phyloP scores from a whole-genome alignment of 2,329 filamentous ascomycete genomes.

The Xylariaceae sp. region DNA sequence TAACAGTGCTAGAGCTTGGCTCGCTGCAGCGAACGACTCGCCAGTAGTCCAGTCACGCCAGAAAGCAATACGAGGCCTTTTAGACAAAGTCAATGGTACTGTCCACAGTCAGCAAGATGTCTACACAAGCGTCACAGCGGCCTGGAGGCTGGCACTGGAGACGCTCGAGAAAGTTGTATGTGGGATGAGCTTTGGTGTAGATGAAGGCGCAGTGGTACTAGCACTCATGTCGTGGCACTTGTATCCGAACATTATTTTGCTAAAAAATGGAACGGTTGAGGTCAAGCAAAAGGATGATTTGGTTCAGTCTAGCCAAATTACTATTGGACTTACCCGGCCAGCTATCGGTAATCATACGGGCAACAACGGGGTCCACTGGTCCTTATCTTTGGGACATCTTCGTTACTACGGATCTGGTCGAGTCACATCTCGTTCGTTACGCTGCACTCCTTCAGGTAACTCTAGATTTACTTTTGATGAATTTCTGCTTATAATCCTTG shows the following conservation, averaged over 20 bases:
- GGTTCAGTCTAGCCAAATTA: conserved; percentile 3
- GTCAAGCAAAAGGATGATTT: conserved; percentile 9
- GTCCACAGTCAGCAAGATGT: conserved; percentile 7
- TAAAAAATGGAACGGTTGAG: background rate
- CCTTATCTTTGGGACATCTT: conserved; percentile 15
- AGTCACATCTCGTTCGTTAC: conserved; percentile 1
- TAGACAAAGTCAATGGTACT: conserved; percentile 3
- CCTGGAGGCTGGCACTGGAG: conserved; percentile 15
- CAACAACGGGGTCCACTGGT: conserved; percentile 15
- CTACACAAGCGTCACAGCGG: conserved; percentile 15
- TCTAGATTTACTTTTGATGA: conserved; percentile 9
- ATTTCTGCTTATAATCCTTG: conserved; percentile 7
- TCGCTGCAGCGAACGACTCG: conserved; percentile 15
- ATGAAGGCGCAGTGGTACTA: conserved; percentile 11
- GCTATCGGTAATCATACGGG: background rate
- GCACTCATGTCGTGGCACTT: conserved; percentile 14
- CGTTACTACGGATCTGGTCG: conserved; percentile 9
- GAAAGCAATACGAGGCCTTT: background rate
- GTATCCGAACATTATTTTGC: conserved; percentile 13
- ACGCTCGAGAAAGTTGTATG: conserved; percentile 14
- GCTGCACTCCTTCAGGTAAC: conserved; percentile 5
- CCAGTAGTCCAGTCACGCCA: conserved; percentile 3
- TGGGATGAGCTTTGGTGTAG: conserved; percentile 8
- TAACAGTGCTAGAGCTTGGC: conserved; percentile 20
- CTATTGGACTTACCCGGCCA: background rate